Evolutionary conservation across 805 yeast genomes (phyloP).

Genomic region (Komagataella ulmi): DNA sequence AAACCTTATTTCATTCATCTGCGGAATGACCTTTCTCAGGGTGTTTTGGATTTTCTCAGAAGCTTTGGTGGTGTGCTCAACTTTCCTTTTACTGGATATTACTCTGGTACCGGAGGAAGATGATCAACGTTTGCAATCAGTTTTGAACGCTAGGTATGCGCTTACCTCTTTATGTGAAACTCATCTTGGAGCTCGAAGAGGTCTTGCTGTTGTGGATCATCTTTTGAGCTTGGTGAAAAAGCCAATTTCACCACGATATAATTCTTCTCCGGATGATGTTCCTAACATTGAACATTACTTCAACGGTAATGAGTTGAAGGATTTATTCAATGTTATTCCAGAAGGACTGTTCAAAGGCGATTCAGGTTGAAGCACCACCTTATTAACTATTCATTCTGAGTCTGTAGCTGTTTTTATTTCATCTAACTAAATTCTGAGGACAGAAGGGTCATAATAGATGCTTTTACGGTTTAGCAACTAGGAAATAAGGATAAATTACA

Average conservation of each 20-base stretch:
- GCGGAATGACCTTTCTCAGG: neutral
- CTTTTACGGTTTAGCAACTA: too few species aligned
- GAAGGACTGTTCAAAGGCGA: neutral
- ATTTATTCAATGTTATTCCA: neutral
- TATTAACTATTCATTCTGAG: neutral
- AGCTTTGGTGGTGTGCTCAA: neutral
- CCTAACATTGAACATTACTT: neutral
- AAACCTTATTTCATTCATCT: neutral
- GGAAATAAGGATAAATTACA: too few species aligned
- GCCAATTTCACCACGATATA: neutral
- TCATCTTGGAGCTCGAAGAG: neutral
- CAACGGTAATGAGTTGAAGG: neutral
- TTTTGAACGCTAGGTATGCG: neutral
- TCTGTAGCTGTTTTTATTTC: neutral
- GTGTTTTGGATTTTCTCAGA: neutral
- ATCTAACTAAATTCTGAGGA: too few species aligned
- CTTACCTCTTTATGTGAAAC: neutral
- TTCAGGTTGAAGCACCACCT: neutral
- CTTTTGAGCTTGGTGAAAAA: neutral
- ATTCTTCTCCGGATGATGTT: neutral
- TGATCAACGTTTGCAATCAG: neutral
- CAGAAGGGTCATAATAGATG: too few species aligned
- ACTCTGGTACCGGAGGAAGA: neutral
- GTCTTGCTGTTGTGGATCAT: neutral
- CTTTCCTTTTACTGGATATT: neutral